phyloP scores from a whole-genome alignment of 2,329 filamentous ascomycete species.

The Microdochium nivale region DNA sequence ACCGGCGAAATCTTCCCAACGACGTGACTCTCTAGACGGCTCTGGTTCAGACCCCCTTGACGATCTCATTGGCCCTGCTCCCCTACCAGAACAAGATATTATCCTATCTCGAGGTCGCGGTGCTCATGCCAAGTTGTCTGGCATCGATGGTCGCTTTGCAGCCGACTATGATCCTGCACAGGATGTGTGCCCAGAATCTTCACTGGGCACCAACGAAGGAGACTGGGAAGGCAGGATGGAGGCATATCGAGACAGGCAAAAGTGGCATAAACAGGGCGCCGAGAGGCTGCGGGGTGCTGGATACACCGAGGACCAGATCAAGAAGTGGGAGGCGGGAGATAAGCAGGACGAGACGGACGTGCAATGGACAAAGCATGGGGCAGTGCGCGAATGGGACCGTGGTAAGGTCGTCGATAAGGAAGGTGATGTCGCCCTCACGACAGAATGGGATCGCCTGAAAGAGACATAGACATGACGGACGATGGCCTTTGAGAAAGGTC shows the following conservation, averaged over 20 bases:
- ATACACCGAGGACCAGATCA: conserved; percentile 67
- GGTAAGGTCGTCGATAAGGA: conserved; percentile 31
- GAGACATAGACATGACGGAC: neutral
- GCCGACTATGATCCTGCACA: conserved; percentile 48
- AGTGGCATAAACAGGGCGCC: conserved; percentile 67
- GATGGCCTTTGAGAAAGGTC: too few species aligned
- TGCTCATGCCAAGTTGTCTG: conserved; percentile 47
- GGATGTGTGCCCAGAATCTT: conserved; percentile 33
- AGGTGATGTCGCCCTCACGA: neutral
- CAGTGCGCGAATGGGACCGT: conserved; percentile 53
- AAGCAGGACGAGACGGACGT: conserved; percentile 57
- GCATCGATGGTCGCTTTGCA: conserved; percentile 76
- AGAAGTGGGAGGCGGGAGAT: conserved; percentile 59
- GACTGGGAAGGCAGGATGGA: conserved; percentile 79
- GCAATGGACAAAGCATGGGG: conserved; percentile 61
- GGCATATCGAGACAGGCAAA: conserved; percentile 68
- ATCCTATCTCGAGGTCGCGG: conserved; percentile 63
- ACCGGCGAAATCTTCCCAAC: neutral
- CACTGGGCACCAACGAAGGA: conserved; percentile 43
- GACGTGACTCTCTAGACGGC: conserved; percentile 11
- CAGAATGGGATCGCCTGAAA: neutral
- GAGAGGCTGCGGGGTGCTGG: conserved; percentile 69
- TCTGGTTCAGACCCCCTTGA: conserved; percentile 66
- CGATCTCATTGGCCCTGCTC: conserved; percentile 67
- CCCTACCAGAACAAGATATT: conserved; percentile 30